These are phyloP conservation scores for Aureobasidium sp. DNA, from an alignment of 2,329 filamentous ascomycete species.

Conservation along the genomic window DNA sequence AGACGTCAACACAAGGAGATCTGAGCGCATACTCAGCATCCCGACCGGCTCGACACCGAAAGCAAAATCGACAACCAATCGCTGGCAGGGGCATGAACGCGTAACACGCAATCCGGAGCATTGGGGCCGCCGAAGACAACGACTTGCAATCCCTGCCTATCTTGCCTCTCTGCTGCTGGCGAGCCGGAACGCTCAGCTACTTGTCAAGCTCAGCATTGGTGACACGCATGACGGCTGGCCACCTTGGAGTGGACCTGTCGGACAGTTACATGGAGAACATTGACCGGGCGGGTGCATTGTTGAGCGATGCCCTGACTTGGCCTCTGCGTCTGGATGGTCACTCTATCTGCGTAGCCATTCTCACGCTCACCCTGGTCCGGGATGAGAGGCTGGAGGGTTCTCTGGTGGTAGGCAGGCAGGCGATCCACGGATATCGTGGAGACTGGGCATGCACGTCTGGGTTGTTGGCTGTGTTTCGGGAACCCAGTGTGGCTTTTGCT, in stretches of 20 bases:
- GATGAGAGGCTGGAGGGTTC: background rate
- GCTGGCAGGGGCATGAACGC: constrained; percentile 8
- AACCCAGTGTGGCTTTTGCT: background rate
- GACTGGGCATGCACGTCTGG: background rate
- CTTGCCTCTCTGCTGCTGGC: background rate
- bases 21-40: background rate
- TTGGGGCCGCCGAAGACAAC: constrained; percentile 6
- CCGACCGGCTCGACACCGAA: background rate
- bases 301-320: background rate
- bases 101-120: constrained; percentile 13
- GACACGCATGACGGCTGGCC: constrained; percentile 2
- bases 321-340: background rate
- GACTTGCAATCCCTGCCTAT: constrained; percentile 2
- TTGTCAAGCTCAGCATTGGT: background rate
- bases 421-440: constrained; percentile 9
- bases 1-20: background rate
- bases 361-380: background rate
- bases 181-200: background rate
- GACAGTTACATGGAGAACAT: background rate
- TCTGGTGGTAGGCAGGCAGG: background rate
- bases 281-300: background rate
- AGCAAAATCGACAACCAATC: background rate
- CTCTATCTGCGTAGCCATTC: constrained; percentile 3
- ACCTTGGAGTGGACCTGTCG: no score
- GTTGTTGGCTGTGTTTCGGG: constrained; percentile 2